Conservation (phyloP, 805 yeast genomes). For the Nakazawaea populi region DNA sequence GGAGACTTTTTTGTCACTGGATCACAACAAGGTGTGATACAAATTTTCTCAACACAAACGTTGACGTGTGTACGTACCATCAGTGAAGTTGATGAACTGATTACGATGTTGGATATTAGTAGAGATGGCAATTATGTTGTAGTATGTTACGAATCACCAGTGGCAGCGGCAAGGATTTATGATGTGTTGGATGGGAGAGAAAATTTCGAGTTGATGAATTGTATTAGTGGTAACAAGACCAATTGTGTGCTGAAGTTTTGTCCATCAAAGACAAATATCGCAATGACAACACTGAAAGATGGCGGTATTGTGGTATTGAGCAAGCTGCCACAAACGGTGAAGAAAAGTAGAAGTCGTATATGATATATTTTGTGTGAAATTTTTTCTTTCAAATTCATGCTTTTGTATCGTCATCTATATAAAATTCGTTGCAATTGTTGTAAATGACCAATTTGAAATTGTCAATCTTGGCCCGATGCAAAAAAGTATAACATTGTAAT, state of each 20-base stretch:
- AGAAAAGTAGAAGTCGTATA: background rate
- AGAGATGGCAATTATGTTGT: constrained; percentile 33
- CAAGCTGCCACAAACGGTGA: background rate
- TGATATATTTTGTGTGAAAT: background rate
- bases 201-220: constrained; percentile 15
- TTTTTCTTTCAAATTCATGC: no score
- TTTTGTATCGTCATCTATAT: background rate
- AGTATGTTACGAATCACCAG: constrained; percentile 32
- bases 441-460: background rate
- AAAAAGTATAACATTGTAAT: background rate
- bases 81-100: constrained; percentile 34
- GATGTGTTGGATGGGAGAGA: constrained; percentile 28
- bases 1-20: constrained; percentile 36
- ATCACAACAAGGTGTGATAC: constrained; percentile 40
- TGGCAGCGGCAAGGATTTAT: constrained; percentile 28
- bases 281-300: constrained; percentile 3
- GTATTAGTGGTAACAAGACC: constrained; percentile 12
- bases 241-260: constrained; percentile 9
- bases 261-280: constrained; percentile 12
- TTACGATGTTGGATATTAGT: constrained; percentile 29
- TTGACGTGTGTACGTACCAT: constrained; percentile 28
- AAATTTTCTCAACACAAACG: constrained; percentile 30
- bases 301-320: constrained; percentile 4
- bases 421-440: constrained; percentile 1
- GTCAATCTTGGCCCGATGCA: background rate